Evolutionary conservation across 805 yeast species (phyloP).

Genomic region (Monosporozyma unispora): DNA sequence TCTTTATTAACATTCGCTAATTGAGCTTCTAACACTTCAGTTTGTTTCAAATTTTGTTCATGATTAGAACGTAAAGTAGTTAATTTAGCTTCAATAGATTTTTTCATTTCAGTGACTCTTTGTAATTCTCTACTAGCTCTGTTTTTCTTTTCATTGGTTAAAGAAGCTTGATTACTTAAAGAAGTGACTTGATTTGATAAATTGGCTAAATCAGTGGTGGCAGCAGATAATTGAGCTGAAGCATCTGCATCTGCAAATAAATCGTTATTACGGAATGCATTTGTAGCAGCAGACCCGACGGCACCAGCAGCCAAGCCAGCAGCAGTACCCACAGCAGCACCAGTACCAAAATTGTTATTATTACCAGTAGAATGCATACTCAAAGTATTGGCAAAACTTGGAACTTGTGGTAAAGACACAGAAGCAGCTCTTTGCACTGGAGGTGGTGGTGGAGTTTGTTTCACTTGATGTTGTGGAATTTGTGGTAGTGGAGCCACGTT

Average conservation of each 20-base stretch:
- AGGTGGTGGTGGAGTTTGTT: constrained; percentile 37
- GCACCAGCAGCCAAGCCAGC: constrained; percentile 11
- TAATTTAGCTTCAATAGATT: constrained; percentile 66
- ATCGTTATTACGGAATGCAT: constrained; percentile 34
- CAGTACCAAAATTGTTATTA: constrained; percentile 2
- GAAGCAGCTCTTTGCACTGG: constrained; percentile 38
- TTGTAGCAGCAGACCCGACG: constrained; percentile 10
- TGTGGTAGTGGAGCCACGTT: constrained; percentile 23
- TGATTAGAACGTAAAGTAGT: constrained; percentile 57
- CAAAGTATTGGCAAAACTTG: constrained; percentile 22
- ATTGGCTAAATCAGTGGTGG: constrained; percentile 80
- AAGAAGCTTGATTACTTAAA: constrained; percentile 63
- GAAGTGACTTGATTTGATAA: constrained; percentile 78
- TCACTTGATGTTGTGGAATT: constrained; percentile 6
- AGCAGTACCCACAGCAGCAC: constrained; percentile 3
- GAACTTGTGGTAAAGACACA: constrained; percentile 28
- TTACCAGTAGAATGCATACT: constrained; percentile 4
- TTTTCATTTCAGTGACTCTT: constrained; percentile 56
- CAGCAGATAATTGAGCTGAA: constrained; percentile 61
- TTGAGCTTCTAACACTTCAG: constrained; percentile 58
- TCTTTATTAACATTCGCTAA: constrained; percentile 55
- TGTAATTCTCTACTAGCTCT: constrained; percentile 71
- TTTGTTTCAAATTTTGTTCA: constrained; percentile 70
- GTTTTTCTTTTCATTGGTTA: constrained; percentile 57
- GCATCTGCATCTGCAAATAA: constrained; percentile 51